Evolutionary conservation across 441 rosid species (phyloP), one percentile per base, ranked within the genome.

Genomic region (Croton setiger): DNA sequence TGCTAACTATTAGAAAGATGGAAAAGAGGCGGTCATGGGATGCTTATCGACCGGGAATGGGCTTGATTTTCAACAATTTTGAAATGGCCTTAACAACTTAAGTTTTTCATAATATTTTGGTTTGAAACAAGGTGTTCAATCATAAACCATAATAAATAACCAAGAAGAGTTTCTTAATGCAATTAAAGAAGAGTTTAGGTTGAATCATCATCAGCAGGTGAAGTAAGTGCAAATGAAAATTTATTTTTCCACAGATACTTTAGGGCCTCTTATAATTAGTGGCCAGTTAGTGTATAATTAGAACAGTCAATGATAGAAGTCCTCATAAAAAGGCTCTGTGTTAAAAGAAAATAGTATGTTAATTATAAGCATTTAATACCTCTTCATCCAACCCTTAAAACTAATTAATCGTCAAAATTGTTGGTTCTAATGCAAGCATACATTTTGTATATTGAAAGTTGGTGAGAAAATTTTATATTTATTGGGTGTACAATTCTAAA

Each of bases 1-100:
- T 91, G 56, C 92, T 94, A 43, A 83, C 91, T 0, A 82, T 94
- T 49, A 85, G 93, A 31, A 94, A 91, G 82, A 86, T 85, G 93
- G 97, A 91, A 43, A 88, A 88, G 72, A 82, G 83, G 75, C 82
- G 84, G 3, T 47, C 78, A 10, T 75, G 87, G 91, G 91, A 84
- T 66, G 78, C 66, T 64, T 79, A 74, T 74, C 75, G 2, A 84
- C 85, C 33, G 93, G 96, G 33, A 81, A 73, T 45, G 82, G 75
- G 77, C 75, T 75, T 74, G 66, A 80, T 47, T 87, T 85, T 68
- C 74, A 88, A 0, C 74, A 67, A 18, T 62, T 70, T 61, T 79
- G 76, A 71, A 87, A 83, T 54, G 85, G 84, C 49, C 75, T 79
- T 45, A 81, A 81, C 21, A 84, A 78, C 69, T 79, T 86, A 14